Evolutionary conservation across 768 basidiomycete species (phyloP), one percentile per base, ranked within the genome.

Genomic region (Mycena vitilis): DNA sequence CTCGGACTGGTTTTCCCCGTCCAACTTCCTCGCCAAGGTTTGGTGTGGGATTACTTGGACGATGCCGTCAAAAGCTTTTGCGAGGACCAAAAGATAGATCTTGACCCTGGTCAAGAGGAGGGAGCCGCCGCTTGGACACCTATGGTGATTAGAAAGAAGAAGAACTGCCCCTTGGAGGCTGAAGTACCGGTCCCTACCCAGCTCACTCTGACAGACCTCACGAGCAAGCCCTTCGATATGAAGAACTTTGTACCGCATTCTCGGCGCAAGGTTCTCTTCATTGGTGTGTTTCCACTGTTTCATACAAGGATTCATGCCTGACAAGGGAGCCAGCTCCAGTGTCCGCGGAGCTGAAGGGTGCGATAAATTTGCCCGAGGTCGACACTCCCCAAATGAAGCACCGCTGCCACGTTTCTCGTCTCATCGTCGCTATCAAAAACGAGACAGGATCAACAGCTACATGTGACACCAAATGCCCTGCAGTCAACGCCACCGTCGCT

Each of bases 1-100:
- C 49, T 68, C n/a, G 67, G 67, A 3, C 67, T 68, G 13, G 49
- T 63, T 23, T 63, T 63, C n/a, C 47, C 63, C 37, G 67, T 63
- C 36, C 22, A 16, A n/a, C 56, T 68, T 2, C 61, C 67, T 20
- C 61, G 67, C 22, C 34, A 53, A 38, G 56, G 61, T 48, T 20
- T 22, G 23, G 67, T 59, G 22, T 40, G 59, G 45, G 13, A 59
- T 8, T 45, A 47, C 23, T 53, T 68, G 22, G 61, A 63, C 10
- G 20, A 36, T 15, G 49, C 63, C n/a, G 44, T 68, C 40, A 58
- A 44, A 59, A 54, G 44, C 5, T 68, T 68, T 30, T 63, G 67
- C 34, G 67, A 63, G 42, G 56, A 53, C 40, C 37, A 58, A 9
- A 16, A 49, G 10, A 59, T 68, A 7, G n/a, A 36, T 16, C 66